phyloP scores from a whole-genome alignment of 495 filamentous ascomycete species.

The Diplogelasinospora grovesii region DNA sequence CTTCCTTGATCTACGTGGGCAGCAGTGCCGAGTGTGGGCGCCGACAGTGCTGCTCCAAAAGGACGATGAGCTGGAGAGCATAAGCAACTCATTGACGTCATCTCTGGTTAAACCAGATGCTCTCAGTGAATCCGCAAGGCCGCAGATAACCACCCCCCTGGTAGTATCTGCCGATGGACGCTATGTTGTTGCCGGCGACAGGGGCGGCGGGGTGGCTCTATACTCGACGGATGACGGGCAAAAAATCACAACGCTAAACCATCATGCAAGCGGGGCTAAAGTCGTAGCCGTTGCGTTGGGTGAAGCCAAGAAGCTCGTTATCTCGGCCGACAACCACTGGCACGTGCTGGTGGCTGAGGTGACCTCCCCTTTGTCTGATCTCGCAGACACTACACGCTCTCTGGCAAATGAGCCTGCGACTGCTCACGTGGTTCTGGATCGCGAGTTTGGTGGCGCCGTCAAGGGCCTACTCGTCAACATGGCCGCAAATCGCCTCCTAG shows the following conservation, averaged over 20 bases:
- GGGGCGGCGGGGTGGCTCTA: conserved; percentile 17
- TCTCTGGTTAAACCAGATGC: background rate
- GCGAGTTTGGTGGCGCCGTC: conserved; percentile 7
- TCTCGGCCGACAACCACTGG: conserved; percentile 16
- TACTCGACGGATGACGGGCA: conserved; percentile 11
- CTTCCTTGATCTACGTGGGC: conserved; percentile 20
- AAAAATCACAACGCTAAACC: conserved; percentile 8
- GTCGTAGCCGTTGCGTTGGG: conserved; percentile 6
- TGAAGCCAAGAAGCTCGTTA: conserved; percentile 7
- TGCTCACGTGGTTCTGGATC: conserved; percentile 8
- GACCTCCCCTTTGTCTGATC: background rate
- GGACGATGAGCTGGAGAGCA: conserved; percentile 3
- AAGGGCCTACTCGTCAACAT: conserved; percentile 9
- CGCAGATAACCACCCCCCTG: conserved; percentile 15
- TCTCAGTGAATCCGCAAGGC: background rate
- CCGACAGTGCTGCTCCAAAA: conserved; percentile 19
- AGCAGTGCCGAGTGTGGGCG: conserved; percentile 29
- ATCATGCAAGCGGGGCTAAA: conserved; percentile 9
- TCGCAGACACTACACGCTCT: background rate
- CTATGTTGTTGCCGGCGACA: conserved; percentile 16
- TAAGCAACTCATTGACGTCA: conserved; percentile 3
- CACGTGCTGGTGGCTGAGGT: conserved; percentile 10
- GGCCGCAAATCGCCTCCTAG: conserved; percentile 13
- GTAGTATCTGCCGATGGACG: conserved; percentile 5
- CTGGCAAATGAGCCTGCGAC: background rate